Evolutionary conservation across 2,329 filamentous ascomycete genomes (phyloP), one percentile per base, ranked within the genome.

Genomic region (Madurella mycetomatis): DNA sequence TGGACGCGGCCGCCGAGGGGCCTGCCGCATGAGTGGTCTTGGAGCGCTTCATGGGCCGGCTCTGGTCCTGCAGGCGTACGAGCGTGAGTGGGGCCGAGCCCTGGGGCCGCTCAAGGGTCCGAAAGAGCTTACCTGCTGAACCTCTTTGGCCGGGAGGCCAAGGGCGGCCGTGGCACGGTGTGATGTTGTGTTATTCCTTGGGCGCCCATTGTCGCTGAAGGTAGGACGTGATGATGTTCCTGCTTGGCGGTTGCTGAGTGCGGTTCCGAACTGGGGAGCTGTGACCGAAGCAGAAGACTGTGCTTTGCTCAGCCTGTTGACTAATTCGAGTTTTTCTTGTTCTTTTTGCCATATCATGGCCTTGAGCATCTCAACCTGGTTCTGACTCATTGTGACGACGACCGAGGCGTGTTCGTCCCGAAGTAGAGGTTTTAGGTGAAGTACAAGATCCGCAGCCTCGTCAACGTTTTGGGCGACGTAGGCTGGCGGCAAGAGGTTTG

Each of bases 1-100:
- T 79, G 57, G 67, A 66, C 31, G 71, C 67, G 1, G 69, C 66
- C 9, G 65, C 57, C 12, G 66, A 61, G 8, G 72, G 67, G 47
- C 70, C 70, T 31, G 68, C 68, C 9, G 43, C 31, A 52, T 67
- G 65, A 9, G 57, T 60, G 4, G 66, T 68, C 54, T 67, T 67
- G 17, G 65, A 62, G 13, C 65, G 60, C 54, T 68, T 67, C 65
- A 68, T 66, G 32, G 62, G 65, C 16, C 66, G 65, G 51, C 51
- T 54, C 13, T 55, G 53, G 18, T 61, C 57, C 59, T 62, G 49
- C 18, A 41, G 12, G 34, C 8, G 25, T 17, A 19, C 39, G 48
- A 45, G 16, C 19, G 47, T 57, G 47, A 62, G 61, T 46, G 48
- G 51, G 47, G 31, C 47, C 52, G 46, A n/a, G 7, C 17, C 34